A percentile compares a stretch with the other conserved stretches of the same genome.
Conservation (phyloP, 345 rosid genomes). For the Iberis pinnata region DNA sequence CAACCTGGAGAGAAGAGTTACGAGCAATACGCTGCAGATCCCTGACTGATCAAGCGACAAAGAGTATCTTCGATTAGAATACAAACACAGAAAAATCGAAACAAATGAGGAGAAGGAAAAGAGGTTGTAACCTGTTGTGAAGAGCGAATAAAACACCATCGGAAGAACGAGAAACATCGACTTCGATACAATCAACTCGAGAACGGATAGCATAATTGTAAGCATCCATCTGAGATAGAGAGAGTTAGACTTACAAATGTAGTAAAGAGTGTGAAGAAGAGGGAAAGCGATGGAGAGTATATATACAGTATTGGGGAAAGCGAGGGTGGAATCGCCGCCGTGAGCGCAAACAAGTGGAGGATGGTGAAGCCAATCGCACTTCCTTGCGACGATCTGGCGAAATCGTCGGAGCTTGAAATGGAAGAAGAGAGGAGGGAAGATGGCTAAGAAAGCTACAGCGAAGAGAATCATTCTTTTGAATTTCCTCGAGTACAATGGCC, state of each 20-base stretch:
- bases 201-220: slow-evolving; percentile 58
- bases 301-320: slow-evolving; percentile 82
- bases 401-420: slow-evolving; percentile 71
- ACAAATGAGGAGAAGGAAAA: neutral
- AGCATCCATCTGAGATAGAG: slow-evolving; percentile 57
- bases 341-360: slow-evolving; percentile 98
- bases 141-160: slow-evolving; percentile 89
- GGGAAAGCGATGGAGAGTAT: slow-evolving; percentile 18
- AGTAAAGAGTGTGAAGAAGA: slow-evolving; percentile 2
- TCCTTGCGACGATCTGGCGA: slow-evolving; percentile 45
- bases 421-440: slow-evolving; percentile 77
- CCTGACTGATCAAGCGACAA: slow-evolving; percentile 47
- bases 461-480: slow-evolving; percentile 48
- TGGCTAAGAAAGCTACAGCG: slow-evolving; percentile 49
- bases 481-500: slow-evolving; percentile 31
- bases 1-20: slow-evolving; percentile 60
- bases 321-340: slow-evolving; percentile 84
- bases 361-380: slow-evolving; percentile 70
- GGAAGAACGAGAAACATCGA: slow-evolving; percentile 85
- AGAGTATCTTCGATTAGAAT: slow-evolving; percentile 13
- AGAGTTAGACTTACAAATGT: slow-evolving; percentile 10
- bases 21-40: slow-evolving; percentile 89
- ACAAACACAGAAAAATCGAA: slow-evolving; percentile 2
- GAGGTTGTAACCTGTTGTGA: slow-evolving; percentile 61
- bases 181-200: slow-evolving; percentile 84